Conservation (phyloP, 257 asterid genomes). For the Euphrasia confusa region DNA sequence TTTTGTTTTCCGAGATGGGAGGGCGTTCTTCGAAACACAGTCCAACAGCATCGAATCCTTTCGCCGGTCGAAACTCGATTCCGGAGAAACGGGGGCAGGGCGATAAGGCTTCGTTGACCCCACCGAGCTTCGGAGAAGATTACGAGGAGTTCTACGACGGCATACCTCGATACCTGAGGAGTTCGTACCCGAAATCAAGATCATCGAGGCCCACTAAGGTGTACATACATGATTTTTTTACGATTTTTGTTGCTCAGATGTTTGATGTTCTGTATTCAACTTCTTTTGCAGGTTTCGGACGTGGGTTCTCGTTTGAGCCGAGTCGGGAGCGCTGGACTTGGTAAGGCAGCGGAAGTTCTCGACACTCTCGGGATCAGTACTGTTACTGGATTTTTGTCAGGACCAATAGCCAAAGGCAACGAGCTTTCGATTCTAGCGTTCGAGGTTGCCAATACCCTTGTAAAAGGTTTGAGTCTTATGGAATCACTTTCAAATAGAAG, state of each 20-base stretch:
- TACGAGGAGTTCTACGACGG: conserved; percentile 70
- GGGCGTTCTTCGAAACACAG: conserved; percentile 34
- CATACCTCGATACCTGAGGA: conserved; percentile 58
- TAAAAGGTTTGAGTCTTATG: conserved; percentile 66
- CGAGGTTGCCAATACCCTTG: conserved; percentile 85
- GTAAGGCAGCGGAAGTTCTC: conserved; percentile 56
- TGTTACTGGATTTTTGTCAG: conserved; percentile 53
- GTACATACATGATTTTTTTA: neutral
- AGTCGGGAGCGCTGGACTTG: conserved; percentile 61
- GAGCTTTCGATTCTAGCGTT: conserved; percentile 65
- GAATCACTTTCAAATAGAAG: conserved; percentile 58
- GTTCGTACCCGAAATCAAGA: conserved; percentile 44
- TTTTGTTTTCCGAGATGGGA: conserved; percentile 32
- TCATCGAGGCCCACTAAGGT: conserved; percentile 54
- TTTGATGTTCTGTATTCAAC: neutral
- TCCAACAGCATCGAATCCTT: conserved; percentile 28
- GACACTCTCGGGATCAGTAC: conserved; percentile 60
- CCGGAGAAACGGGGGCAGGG: conserved; percentile 27
- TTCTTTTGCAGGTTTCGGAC: conserved; percentile 50
- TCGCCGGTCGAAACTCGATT: conserved; percentile 28
- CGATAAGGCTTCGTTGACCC: conserved; percentile 20
- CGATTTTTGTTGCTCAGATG: neutral
- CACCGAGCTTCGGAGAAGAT: conserved; percentile 32
- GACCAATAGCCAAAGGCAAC: conserved; percentile 33
- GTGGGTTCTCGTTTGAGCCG: conserved; percentile 44